These are phyloP conservation scores for Hortaea werneckii DNA, from an alignment of 2,329 filamentous ascomycete genomes.

Conservation along the genomic window DNA sequence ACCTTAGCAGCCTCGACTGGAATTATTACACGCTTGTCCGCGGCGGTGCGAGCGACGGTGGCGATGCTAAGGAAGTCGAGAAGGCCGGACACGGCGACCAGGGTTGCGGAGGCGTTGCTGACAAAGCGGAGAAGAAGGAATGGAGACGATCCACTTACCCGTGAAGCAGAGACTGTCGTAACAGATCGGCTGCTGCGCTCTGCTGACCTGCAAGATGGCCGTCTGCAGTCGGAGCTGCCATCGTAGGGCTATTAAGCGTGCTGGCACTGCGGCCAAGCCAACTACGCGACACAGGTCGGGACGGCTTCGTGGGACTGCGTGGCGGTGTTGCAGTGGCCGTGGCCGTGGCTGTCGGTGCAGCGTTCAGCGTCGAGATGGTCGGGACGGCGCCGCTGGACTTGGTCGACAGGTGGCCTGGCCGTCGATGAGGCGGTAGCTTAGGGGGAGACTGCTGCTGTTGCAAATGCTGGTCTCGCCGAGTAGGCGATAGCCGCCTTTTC, in stretches of 20 bases:
- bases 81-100: background rate
- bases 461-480: background rate
- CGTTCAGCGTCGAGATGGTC: conserved; percentile 28
- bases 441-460: background rate
- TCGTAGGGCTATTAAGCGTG: conserved; percentile 3
- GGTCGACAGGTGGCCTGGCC: conserved; percentile 15
- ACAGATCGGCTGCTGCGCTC: conserved; percentile 45
- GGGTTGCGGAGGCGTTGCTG: background rate
- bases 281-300: conserved; percentile 4
- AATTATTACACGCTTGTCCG: no score
- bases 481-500: no score
- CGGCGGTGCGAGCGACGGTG: background rate
- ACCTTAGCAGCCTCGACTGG: no score
- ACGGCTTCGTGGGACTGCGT: conserved; percentile 5
- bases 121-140: background rate
- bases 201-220: conserved; percentile 35
- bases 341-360: conserved; percentile 4
- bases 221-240: conserved; percentile 17
- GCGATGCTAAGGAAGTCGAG: background rate
- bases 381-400: conserved; percentile 37
- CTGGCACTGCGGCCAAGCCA: conserved; percentile 15
- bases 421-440: background rate
- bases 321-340: background rate
- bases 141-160: conserved; percentile 33
- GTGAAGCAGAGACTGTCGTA: conserved; percentile 48